Percentiles rank a stretch among this genome's conserved stretches.
These are phyloP conservation scores for Teratosphaeria epicoccoides DNA, from an alignment of 2,329 filamentous ascomycete genomes.

Conservation along the genomic window DNA sequence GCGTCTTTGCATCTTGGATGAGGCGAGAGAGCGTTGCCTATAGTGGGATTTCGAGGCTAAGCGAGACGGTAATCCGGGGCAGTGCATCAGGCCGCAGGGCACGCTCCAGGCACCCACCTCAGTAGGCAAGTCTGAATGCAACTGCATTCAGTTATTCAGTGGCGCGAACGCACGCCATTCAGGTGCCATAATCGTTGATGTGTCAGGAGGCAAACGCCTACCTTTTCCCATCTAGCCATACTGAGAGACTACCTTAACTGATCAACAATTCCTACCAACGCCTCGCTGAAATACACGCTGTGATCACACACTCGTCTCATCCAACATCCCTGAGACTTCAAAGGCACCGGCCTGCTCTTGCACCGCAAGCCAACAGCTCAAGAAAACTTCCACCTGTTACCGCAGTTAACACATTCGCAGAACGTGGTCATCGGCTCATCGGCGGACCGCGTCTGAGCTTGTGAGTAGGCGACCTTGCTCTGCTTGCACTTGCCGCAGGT, in stretches of 20 bases:
- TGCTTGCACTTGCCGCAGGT: constrained; percentile 86
- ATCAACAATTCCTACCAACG: neutral
- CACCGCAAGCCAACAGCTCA: constrained; percentile 12
- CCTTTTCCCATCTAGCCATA: neutral
- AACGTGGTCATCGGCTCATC: constrained; percentile 70
- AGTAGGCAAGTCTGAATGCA: too few relatives aligned
- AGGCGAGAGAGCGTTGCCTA: too few relatives aligned
- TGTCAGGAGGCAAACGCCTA: neutral
- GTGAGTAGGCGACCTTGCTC: constrained; percentile 89
- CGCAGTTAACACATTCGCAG: constrained; percentile 44
- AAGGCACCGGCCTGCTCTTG: neutral
- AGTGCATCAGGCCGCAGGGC: too few relatives aligned
- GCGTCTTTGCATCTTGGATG: too few relatives aligned
- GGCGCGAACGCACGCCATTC: too few relatives aligned
- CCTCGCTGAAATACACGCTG: neutral
- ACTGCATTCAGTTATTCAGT: too few relatives aligned
- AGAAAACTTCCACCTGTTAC: constrained; percentile 41
- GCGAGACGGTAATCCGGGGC: too few relatives aligned
- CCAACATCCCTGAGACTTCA: neutral
- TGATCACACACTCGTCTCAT: neutral
- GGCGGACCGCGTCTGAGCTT: constrained; percentile 88
- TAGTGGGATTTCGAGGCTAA: too few relatives aligned
- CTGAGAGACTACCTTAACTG: neutral
- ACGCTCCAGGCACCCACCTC: too few relatives aligned
- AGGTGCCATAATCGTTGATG: too few relatives aligned